Evolutionary conservation across 73 alveolate species (phyloP).

Genomic region (Tetrahymena malaccensis): DNA sequence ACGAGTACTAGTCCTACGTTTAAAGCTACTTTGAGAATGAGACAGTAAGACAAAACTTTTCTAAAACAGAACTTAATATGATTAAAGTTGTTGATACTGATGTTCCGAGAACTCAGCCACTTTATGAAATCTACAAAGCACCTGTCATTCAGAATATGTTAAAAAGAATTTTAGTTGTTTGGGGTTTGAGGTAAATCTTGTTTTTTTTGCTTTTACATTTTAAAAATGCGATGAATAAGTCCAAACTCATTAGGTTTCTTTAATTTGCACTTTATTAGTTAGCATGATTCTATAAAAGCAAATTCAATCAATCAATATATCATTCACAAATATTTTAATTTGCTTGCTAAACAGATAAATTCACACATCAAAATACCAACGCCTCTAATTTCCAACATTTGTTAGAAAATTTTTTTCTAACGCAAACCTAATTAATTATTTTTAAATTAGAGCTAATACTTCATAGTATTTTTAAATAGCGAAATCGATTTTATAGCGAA

Average conservation of each 20-base stretch:
- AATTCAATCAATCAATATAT: not conserved
- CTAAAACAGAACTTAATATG: constrained; percentile 24
- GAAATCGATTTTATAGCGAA: too few species aligned
- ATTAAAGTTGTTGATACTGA: constrained; percentile 12
- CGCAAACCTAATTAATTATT: not conserved
- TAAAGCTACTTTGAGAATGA: constrained; percentile 29
- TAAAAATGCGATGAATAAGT: not conserved
- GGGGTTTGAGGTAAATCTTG: constrained; percentile 6
- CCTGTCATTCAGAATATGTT: not conserved
- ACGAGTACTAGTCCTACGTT: constrained; percentile 8
- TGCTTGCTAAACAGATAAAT: not conserved
- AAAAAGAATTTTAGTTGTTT: constrained; percentile 27
- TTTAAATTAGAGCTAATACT: not conserved
- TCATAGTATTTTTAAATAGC: too few species aligned
- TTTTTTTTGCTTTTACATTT: not conserved
- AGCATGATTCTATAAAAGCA: not conserved
- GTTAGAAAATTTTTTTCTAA: not conserved
- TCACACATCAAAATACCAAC: not conserved
- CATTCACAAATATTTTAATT: not conserved
- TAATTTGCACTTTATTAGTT: not conserved
- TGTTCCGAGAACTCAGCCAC: constrained; percentile 26
- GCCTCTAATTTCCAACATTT: not conserved
- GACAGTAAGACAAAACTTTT: constrained; percentile 10
- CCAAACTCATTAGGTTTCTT: not conserved
- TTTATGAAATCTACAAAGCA: constrained; percentile 4